Base-by-base conservation (phyloP, 2,329 filamentous ascomycete species). In the Coniella vitis region DNA sequence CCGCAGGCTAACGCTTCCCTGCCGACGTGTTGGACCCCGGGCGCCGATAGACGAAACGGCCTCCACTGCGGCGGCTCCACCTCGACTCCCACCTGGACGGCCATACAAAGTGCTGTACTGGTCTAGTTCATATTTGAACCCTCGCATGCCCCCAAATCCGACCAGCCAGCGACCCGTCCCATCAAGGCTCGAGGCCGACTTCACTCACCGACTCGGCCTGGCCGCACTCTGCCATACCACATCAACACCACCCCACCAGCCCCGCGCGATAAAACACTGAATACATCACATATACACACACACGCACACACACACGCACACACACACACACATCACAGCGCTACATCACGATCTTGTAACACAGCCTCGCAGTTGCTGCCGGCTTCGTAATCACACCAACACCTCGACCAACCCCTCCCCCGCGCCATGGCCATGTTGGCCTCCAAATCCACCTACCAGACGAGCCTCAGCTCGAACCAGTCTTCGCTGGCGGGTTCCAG, bases 401-500 rank as follows among this genome's bases (percentile, higher is more conserved):
- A 3, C 12, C 38, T 16, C 14, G 10, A 39, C 21, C 22, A 32
- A 36, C 44, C 10, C 36, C 21, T 19, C 25, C 9, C 20, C 41
- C 34, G 13, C 50, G 64, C 55, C 49, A 88, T 90, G 86, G 83
- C 86, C 60, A 87, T 90, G 81, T 71, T 90, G 61, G 86, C 86
- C 56, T 81, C 86, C 53, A 89, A 90, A 65, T 73, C 84, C 58
- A 75, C 84, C 38, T 88, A 84, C 62, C 75, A 83, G 57, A 69
- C 80, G 46, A 71, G 77, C 47, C 66, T 83, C 58, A 69, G 66
- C 55, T 68, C 70, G 38, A 67, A 69, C 53, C 62, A 68, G 51
- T 66, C 71, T 16, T 68, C 65, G 41, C 61, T 75, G 55, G 68
- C 71, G 39, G 29, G 46, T 9, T 63, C 74, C n/a, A 69, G 63